Evolutionary conservation across 2,329 filamentous ascomycete species (phyloP), one percentile per base, ranked within the genome.

Genomic region (Ambrosiella xylebori): DNA sequence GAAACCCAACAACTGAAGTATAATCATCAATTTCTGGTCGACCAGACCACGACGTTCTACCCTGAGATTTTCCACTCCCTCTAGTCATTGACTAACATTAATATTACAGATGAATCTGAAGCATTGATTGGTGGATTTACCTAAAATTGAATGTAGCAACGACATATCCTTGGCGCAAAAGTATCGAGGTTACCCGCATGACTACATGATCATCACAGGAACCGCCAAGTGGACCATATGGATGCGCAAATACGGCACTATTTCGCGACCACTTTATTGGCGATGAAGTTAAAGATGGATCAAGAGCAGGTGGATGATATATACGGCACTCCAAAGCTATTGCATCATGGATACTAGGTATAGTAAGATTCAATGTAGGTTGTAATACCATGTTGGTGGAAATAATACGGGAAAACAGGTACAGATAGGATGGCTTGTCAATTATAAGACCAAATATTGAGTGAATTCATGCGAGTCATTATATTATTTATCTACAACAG

Each of bases 141-240:
- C 90, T 79, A 68, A 97, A 96, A 66, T 97, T 96, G 70, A 97
- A 96, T 0, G 88, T 95, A 7, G 78, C 84, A 1, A 96, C 85
- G 1, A 95, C 68, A 65, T 81, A 94, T 1, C 86, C 87, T 56
- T 75, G 71, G 3, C 76, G 72, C n/a, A 95, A 68, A 51, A 95
- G 73, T 59, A 84, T 77, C 1, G 73, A 72, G 0, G 79, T 80
- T 2, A 86, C 71, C 7, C 80, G 73, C n/a, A 79, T 75, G 1
- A 97, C 84, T 0, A 95, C 76, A 0, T 79, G 78, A 66, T 97
- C 90, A 67, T 97, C 87, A 66, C 82, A 93, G 68, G 75, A 82
- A 4, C 91, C 93, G 3, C 93, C 93, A 56, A 97, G 73, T 0
- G 88, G 84, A 39, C 88, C 88, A 67, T 97, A 97, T 0, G 93